Conservation (phyloP, 305 asterid genomes). For the Solanum hybrid region DNA sequence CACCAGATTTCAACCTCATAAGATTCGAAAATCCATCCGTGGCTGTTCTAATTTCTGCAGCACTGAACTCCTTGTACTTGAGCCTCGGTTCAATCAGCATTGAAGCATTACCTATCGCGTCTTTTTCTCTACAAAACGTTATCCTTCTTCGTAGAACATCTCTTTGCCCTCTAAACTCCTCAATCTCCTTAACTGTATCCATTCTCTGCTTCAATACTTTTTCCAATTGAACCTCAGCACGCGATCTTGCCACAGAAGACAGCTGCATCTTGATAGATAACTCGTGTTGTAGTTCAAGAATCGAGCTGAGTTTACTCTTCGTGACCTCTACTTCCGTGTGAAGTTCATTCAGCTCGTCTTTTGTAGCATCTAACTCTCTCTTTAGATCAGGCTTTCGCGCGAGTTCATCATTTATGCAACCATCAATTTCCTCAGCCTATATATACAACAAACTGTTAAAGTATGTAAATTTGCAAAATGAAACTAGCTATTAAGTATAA, state of each 20-base stretch:
- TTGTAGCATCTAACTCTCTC: slow-evolving; percentile 27
- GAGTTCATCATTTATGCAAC: slow-evolving; percentile 22
- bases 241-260: slow-evolving; percentile 37
- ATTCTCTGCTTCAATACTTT: slow-evolving; percentile 29
- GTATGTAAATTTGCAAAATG: neutral
- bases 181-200: slow-evolving; percentile 42
- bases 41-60: slow-evolving; percentile 49
- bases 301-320: slow-evolving; percentile 32
- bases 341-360: slow-evolving; percentile 33
- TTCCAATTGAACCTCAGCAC: slow-evolving; percentile 38
- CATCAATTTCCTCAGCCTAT: slow-evolving; percentile 43
- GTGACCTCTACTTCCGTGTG: slow-evolving; percentile 36
- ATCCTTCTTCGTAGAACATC: slow-evolving; percentile 45
- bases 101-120: slow-evolving; percentile 31
- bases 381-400: slow-evolving; percentile 24
- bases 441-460: neutral
- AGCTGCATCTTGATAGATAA: slow-evolving; percentile 38
- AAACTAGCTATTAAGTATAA: neutral
- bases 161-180: slow-evolving; percentile 39
- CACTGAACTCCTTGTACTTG: slow-evolving; percentile 39
- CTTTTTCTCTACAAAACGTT: slow-evolving; percentile 58
- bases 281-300: slow-evolving; percentile 44
- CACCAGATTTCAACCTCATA: slow-evolving; percentile 37
- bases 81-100: slow-evolving; percentile 20
- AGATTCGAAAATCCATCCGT: slow-evolving; percentile 41